Evolutionary conservation across 2,329 filamentous ascomycete genomes (phyloP).

Genomic region (Magnaporthiopsis poae): DNA sequence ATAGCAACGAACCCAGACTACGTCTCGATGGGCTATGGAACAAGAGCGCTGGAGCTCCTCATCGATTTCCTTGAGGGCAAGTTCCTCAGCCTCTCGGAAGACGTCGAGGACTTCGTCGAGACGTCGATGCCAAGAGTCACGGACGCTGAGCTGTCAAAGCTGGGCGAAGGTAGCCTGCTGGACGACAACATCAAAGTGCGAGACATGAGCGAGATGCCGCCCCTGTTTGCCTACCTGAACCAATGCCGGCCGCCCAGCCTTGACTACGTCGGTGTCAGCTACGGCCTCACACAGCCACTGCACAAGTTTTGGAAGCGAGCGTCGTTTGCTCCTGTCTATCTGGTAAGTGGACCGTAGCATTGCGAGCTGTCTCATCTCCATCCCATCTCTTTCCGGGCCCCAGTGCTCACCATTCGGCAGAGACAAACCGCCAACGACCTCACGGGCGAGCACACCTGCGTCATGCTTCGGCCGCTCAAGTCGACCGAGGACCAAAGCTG

Average conservation of each 20-base stretch:
- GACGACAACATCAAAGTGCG: conserved; percentile 83
- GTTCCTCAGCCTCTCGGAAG: conserved; percentile 74
- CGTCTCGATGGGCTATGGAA: conserved; percentile 83
- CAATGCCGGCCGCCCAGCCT: conserved; percentile 71
- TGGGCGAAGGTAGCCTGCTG: conserved; percentile 64
- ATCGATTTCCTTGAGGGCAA: conserved; percentile 91
- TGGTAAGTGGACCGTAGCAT: conserved; percentile 27
- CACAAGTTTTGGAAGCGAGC: conserved; percentile 97
- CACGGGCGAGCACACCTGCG: conserved; percentile 93
- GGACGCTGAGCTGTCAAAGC: conserved; percentile 70
- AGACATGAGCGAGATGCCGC: conserved; percentile 84
- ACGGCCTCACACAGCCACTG: conserved; percentile 74
- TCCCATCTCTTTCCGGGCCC: too few relatives aligned
- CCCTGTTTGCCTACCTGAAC: conserved; percentile 77
- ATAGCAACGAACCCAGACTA: conserved; percentile 97
- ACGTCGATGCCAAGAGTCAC: conserved; percentile 68
- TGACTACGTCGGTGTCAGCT: conserved; percentile 92
- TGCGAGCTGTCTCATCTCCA: too few relatives aligned
- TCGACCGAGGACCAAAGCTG: conserved; percentile 62
- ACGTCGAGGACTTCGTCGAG: conserved; percentile 42
- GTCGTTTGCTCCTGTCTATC: conserved; percentile 78
- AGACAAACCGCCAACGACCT: conserved; percentile 90
- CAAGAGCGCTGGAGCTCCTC: conserved; percentile 75
- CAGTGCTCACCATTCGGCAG: conserved; percentile 8
- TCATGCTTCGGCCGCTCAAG: conserved; percentile 81